These are phyloP conservation scores for Agastache rugosa DNA, from an alignment of 257 asterid species.

Conservation along the genomic window DNA sequence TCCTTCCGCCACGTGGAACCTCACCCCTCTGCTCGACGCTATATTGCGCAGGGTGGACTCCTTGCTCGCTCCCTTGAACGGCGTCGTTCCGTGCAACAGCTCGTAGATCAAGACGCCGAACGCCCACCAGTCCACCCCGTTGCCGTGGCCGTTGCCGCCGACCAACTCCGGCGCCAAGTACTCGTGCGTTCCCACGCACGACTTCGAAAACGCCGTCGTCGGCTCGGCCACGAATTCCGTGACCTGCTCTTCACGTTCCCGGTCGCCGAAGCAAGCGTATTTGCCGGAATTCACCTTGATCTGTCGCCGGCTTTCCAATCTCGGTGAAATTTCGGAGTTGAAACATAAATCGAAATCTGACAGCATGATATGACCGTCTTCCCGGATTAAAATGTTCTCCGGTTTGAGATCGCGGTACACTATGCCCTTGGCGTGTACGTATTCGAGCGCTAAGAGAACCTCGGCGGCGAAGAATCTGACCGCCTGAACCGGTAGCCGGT, in stretches of 20 bases:
- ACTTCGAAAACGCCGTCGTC: conserved; percentile 72
- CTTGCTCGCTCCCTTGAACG: conserved; percentile 81
- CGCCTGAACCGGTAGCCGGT: conserved; percentile 58
- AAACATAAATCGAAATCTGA: conserved; percentile 87
- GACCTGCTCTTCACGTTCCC: conserved; percentile 49
- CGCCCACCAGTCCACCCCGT: conserved; percentile 99
- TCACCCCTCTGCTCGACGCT: conserved; percentile 72
- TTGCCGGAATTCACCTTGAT: conserved; percentile 22
- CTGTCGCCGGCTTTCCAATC: conserved; percentile 46
- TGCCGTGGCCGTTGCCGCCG: conserved; percentile 78
- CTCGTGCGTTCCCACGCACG: conserved; percentile 93
- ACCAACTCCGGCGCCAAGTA: conserved; percentile 84
- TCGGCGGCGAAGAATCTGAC: conserved; percentile 82
- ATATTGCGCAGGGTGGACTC: conserved; percentile 93
- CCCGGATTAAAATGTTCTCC: conserved; percentile 75
- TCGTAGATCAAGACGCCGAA: conserved; percentile 82
- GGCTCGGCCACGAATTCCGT: conserved; percentile 87
- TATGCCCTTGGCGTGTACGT: conserved; percentile 75
- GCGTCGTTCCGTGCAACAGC: conserved; percentile 70
- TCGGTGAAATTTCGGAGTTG: conserved; percentile 56
- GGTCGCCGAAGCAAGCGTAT: conserved; percentile 31
- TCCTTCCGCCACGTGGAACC: conserved; percentile 45
- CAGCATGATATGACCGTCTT: conserved; percentile 84
- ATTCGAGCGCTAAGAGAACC: conserved; percentile 72
- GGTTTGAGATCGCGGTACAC: conserved; percentile 89